phyloP scores from a whole-genome alignment of 768 basidiomycete genomes.

The Boletellus emodensis region DNA sequence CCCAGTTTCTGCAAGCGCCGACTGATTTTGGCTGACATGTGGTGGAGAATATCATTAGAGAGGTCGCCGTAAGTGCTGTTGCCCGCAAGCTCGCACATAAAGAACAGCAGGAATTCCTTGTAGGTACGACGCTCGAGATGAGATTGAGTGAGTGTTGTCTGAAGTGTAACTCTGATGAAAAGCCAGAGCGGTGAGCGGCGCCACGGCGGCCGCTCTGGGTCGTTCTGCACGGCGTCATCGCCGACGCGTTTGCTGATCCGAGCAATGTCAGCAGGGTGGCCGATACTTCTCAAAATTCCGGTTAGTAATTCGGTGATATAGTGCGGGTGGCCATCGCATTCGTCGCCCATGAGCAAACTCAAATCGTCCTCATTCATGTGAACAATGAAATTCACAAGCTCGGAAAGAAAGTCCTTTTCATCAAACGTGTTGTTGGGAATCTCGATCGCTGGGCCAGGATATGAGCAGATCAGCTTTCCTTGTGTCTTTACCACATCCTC shows the following conservation, averaged over 20 bases:
- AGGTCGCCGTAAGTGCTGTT: constrained; percentile 11
- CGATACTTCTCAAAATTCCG: constrained; percentile 38
- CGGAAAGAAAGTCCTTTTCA: constrained; percentile 28
- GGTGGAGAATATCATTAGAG: constrained; percentile 26
- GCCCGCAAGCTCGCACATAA: constrained; percentile 30
- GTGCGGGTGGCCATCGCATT: constrained; percentile 32
- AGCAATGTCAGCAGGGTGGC: constrained; percentile 6
- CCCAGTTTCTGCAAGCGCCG: neutral
- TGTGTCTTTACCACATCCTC: constrained; percentile 30
- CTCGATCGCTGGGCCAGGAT: constrained; percentile 41
- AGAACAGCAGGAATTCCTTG: constrained; percentile 47
- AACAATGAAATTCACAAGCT: constrained; percentile 38
- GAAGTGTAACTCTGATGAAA: constrained; percentile 16
- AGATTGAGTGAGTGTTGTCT: constrained; percentile 23
- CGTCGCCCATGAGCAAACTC: neutral
- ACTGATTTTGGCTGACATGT: neutral
- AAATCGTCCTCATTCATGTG: constrained; percentile 31
- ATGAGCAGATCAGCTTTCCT: constrained; percentile 42
- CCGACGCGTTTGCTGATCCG: neutral
- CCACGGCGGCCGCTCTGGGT: constrained; percentile 28
- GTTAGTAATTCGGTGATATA: constrained; percentile 45
- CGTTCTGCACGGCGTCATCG: constrained; percentile 1
- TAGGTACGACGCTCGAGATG: constrained; percentile 27
- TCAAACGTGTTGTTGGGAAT: constrained; percentile 18
- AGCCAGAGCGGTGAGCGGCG: constrained; percentile 37